These are phyloP conservation scores for Rhizoclosmatium hyalinum DNA, from an alignment of 371 early-diverging fungal species.

Conservation along the genomic window DNA sequence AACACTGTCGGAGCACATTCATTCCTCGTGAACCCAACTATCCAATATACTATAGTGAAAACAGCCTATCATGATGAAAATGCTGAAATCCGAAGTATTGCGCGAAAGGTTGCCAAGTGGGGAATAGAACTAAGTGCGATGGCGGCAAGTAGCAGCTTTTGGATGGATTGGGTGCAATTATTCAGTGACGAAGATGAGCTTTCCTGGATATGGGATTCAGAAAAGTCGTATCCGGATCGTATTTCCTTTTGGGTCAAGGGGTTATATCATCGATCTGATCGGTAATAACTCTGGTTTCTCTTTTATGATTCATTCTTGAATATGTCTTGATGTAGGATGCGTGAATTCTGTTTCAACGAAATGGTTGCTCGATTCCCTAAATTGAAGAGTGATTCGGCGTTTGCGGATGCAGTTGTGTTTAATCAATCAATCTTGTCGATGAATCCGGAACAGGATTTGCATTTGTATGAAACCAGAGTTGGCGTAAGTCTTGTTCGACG, in stretches of 20 bases:
- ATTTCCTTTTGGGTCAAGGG: constrained; percentile 29
- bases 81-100: neutral
- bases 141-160: constrained; percentile 1
- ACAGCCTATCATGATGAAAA: neutral
- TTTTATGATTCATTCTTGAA: neutral
- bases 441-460: constrained; percentile 8
- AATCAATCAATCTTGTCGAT: constrained; percentile 18
- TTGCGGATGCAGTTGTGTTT: constrained; percentile 14
- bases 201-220: neutral
- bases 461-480: neutral
- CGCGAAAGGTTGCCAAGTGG: neutral
- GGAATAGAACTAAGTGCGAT: neutral
- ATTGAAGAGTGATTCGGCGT: neutral
- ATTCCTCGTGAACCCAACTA: neutral
- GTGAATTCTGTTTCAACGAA: constrained; percentile 3
- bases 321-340: neutral
- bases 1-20: neutral
- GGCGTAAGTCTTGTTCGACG: neutral
- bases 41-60: constrained; percentile 1
- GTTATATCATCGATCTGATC: constrained; percentile 33
- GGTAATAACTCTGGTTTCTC: constrained; percentile 24
- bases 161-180: constrained; percentile 11
- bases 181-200: constrained; percentile 17
- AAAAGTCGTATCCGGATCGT: neutral
- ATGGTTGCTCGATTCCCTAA: neutral